Evolutionary conservation across 306 rosid genomes (phyloP).

Genomic region (Benincasa hispida): DNA sequence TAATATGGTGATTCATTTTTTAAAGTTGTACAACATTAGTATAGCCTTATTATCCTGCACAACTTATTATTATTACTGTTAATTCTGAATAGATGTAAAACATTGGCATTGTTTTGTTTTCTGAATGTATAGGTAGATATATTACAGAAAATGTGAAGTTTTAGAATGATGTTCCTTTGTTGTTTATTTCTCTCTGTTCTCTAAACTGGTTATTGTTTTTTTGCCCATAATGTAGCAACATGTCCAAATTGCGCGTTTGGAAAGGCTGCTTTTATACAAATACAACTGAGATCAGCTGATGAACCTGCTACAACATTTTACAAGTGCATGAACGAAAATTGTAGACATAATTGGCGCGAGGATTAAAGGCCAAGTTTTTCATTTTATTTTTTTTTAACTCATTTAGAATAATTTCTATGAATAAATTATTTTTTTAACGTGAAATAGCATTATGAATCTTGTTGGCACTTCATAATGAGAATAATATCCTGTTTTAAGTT

Average conservation of each 20-base stretch:
- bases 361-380: background rate
- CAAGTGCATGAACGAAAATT: slow-evolving; percentile 11
- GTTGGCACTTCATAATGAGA: background rate
- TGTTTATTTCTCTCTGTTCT: background rate
- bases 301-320: slow-evolving; percentile 17
- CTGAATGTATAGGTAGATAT: background rate
- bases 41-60: background rate
- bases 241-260: slow-evolving; percentile 10
- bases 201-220: background rate
- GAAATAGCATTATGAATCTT: background rate
- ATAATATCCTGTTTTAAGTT: too few relatives aligned
- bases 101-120: background rate
- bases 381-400: background rate
- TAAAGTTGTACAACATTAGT: background rate
- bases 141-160: background rate
- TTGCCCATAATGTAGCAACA: background rate
- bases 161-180: background rate
- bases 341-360: slow-evolving; percentile 15
- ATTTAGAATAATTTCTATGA: background rate
- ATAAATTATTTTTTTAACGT: background rate
- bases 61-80: too few relatives aligned
- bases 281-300: slow-evolving; percentile 14
- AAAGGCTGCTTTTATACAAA: slow-evolving; percentile 12
- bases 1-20: background rate
- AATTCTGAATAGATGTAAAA: background rate